A percentile compares a stretch with the other conserved stretches of the same genome.
phyloP scores from a whole-genome alignment of 116 monocot genomes.

The Thalassia testudinum region DNA sequence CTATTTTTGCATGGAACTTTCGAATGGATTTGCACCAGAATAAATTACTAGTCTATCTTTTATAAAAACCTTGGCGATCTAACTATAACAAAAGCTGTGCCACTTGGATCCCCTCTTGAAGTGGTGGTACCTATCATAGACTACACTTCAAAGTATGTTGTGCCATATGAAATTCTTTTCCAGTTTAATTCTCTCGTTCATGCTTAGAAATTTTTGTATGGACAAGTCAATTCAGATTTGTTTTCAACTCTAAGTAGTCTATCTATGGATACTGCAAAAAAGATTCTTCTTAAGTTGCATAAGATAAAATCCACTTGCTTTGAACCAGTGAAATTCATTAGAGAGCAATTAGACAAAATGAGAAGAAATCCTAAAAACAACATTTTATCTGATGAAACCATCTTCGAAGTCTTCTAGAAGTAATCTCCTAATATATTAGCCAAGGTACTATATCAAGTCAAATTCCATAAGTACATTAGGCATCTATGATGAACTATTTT shows the following conservation, averaged over 20 bases:
- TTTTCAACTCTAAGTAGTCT: constrained; percentile 11
- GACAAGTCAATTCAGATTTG: constrained; percentile 33
- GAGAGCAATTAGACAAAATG: too few species aligned
- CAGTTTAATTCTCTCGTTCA: constrained; percentile 86
- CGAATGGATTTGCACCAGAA: constrained; percentile 16
- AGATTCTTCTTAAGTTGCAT: constrained; percentile 73
- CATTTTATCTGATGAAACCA: too few species aligned
- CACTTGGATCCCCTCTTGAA: constrained; percentile 9
- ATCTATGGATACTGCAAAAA: constrained; percentile 44
- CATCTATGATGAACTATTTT: too few species aligned
- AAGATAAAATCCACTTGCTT: constrained; percentile 64
- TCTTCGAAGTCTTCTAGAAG: too few species aligned
- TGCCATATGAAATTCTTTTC: constrained; percentile 61
- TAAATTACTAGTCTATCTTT: constrained; percentile 35
- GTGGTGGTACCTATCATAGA: constrained; percentile 51
- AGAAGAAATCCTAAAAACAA: not conserved
- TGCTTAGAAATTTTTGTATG: constrained; percentile 48
- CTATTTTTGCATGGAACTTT: constrained; percentile 41
- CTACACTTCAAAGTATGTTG: constrained; percentile 10
- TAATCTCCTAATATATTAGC: too few species aligned
- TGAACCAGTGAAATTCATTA: too few species aligned
- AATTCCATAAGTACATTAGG: too few species aligned
- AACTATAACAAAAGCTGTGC: constrained; percentile 11
- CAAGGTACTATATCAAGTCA: too few species aligned
- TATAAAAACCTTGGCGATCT: constrained; percentile 38